Percentiles rank a stretch among this genome's conserved stretches.
Evolutionary conservation across 768 basidiomycete genomes (phyloP).

Genomic region (Hericium alpestre): DNA sequence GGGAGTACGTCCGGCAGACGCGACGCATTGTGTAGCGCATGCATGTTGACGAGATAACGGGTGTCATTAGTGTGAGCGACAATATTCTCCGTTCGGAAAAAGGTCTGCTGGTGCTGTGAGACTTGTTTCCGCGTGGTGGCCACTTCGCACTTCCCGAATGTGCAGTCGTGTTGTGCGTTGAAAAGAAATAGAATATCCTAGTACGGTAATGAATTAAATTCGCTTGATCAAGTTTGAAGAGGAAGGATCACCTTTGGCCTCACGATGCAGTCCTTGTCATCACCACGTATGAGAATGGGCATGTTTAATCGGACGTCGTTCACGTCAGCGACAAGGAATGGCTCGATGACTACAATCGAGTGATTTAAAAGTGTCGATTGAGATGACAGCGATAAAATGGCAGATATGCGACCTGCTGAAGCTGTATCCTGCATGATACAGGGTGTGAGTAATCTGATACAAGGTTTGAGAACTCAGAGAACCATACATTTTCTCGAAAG

Average conservation of each 20-base stretch:
- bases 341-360: background rate
- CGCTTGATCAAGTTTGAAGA: background rate
- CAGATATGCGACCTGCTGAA: background rate
- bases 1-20: background rate
- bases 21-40: background rate
- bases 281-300: background rate
- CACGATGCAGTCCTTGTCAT: background rate
- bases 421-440: background rate
- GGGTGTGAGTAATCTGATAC: background rate
- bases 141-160: background rate
- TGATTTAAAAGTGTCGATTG: background rate
- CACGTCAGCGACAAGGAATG: background rate
- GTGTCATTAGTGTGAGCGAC: background rate
- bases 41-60: background rate
- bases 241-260: background rate
- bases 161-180: background rate
- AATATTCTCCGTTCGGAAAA: background rate
- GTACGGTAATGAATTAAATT: background rate
- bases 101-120: background rate
- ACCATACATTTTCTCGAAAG: background rate
- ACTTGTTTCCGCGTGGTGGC: too few species aligned
- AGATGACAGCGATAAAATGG: background rate
- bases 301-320: background rate
- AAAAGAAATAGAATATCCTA: background rate
- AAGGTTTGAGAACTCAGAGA: background rate